A percentile compares a stretch with the other conserved stretches of the same genome.
phyloP scores from a whole-genome alignment of 140 eudicot species.

The Cichorium intybus region DNA sequence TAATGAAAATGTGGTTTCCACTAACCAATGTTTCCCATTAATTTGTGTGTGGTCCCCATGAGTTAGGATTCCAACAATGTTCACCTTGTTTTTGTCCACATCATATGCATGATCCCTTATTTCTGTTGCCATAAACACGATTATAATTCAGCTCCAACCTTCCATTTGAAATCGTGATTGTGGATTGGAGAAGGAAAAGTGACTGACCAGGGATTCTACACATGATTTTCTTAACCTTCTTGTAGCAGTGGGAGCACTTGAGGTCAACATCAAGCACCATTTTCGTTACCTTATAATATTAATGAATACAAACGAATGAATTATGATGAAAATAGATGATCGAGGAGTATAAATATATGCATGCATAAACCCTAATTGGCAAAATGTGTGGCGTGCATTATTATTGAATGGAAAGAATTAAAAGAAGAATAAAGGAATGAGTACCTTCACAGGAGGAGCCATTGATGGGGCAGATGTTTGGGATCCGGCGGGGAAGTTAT shows the following conservation, averaged over 20 bases:
- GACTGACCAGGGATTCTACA: conserved; percentile 27
- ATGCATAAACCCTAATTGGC: too few relatives aligned
- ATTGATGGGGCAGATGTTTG: background rate
- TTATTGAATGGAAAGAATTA: background rate
- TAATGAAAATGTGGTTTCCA: too few relatives aligned
- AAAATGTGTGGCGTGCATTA: background rate
- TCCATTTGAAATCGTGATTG: background rate
- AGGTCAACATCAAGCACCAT: conserved; percentile 40
- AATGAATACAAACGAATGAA: too few relatives aligned
- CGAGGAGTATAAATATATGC: too few relatives aligned
- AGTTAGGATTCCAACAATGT: too few relatives aligned
- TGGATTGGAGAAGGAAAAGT: background rate
- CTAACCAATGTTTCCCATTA: too few relatives aligned
- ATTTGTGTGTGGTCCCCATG: too few relatives aligned
- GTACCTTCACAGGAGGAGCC: background rate
- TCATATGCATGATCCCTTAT: background rate
- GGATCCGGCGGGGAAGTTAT: background rate
- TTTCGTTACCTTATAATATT: conserved; percentile 10
- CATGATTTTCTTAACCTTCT: conserved; percentile 31
- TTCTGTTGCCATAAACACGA: background rate
- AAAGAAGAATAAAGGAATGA: background rate
- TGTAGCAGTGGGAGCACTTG: conserved; percentile 38
- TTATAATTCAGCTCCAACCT: background rate
- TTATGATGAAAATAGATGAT: too few relatives aligned
- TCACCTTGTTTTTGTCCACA: background rate